These are phyloP conservation scores for Trichoderma aggressivum DNA, from an alignment of 2,329 filamentous ascomycete species.

Conservation along the genomic window DNA sequence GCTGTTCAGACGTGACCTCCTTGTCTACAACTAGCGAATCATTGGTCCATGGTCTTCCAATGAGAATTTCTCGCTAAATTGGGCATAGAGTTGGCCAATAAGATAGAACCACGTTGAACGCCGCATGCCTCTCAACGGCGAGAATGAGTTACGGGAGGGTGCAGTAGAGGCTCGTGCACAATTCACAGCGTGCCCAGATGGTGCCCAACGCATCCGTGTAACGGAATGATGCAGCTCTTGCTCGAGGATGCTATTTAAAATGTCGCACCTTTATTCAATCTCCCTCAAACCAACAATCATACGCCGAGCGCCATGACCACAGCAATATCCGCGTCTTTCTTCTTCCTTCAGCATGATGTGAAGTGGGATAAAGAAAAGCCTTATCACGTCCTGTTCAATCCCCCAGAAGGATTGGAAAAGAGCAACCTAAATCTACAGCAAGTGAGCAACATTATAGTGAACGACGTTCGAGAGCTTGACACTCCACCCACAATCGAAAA, in stretches of 20 bases:
- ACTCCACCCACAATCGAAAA: not conserved
- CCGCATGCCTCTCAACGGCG: not conserved
- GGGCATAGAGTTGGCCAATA: not conserved
- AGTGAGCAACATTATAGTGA: not conserved
- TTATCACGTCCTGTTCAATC: not conserved
- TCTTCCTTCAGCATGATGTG: not conserved
- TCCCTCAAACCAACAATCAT: not conserved
- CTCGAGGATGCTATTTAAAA: not conserved
- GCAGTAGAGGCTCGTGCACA: not conserved
- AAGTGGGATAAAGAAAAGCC: not conserved
- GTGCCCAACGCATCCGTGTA: not conserved
- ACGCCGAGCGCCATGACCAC: not conserved
- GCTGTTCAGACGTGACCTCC: accelerated
- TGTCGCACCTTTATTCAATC: not conserved
- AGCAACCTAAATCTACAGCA: not conserved
- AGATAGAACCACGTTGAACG: not conserved
- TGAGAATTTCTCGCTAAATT: not conserved
- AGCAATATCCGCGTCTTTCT: not conserved
- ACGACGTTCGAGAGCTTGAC: not conserved
- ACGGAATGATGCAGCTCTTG: not conserved
- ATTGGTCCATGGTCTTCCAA: not conserved
- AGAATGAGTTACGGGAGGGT: too few species aligned
- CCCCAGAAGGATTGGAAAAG: not conserved
- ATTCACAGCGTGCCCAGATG: not conserved
- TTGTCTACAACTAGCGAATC: not conserved